Evolutionary conservation across 1,284 basidiomycete genomes (phyloP).

Genomic region (Coriolopsis trogii): DNA sequence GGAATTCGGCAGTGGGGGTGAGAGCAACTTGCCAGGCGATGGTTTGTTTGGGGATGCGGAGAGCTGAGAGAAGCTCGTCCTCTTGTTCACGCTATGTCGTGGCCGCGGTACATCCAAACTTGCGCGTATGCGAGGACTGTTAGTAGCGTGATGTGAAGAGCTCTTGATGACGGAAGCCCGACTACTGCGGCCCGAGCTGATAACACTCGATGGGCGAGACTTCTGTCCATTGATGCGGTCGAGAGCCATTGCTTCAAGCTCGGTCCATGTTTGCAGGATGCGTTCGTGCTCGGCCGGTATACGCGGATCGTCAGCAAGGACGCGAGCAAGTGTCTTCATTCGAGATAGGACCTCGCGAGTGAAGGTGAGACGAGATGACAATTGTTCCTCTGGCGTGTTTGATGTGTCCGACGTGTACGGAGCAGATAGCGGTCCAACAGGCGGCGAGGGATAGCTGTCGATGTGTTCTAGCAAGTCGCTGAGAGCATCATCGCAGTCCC

Average conservation of each 20-base stretch:
- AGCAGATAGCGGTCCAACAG: slow-evolving; percentile 54
- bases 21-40: slow-evolving; percentile 49
- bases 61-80: slow-evolving; percentile 51
- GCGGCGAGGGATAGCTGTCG: slow-evolving; percentile 70
- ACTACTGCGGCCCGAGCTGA: slow-evolving; percentile 58
- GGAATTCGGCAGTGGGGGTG: slow-evolving; percentile 43
- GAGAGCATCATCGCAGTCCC: slow-evolving; percentile 68
- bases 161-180: slow-evolving; percentile 44
- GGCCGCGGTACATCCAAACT: slow-evolving; percentile 27
- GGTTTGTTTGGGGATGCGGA: slow-evolving; percentile 48
- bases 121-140: slow-evolving; percentile 25
- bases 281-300: slow-evolving; percentile 61
- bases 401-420: slow-evolving; percentile 44
- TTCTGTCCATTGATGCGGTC: slow-evolving; percentile 63
- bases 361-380: slow-evolving; percentile 62
- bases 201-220: slow-evolving; percentile 65
- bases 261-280: slow-evolving; percentile 75
- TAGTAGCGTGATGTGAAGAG: slow-evolving; percentile 33
- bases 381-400: slow-evolving; percentile 63
- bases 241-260: slow-evolving; percentile 76
- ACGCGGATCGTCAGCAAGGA: slow-evolving; percentile 57
- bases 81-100: slow-evolving; percentile 24
- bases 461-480: slow-evolving; percentile 83
- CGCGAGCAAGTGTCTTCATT: slow-evolving; percentile 44
- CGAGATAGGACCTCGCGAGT: slow-evolving; percentile 53